A percentile compares a stretch with the other conserved stretches of the same genome.
These are phyloP conservation scores for Eleusine coracana DNA, from an alignment of 176 grass and related monocot genomes.

Conservation along the genomic window DNA sequence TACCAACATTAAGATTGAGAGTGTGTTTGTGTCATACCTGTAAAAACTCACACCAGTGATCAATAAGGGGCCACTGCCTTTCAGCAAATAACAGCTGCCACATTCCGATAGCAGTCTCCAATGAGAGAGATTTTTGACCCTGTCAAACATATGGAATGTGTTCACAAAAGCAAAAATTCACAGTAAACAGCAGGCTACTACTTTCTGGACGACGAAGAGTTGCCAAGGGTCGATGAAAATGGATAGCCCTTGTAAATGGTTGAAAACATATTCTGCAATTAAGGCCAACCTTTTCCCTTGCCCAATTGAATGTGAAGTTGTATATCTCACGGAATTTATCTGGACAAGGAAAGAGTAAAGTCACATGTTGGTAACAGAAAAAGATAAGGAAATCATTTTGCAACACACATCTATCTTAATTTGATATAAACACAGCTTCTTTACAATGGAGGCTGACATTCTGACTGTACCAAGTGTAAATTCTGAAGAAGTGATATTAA, in stretches of 20 bases:
- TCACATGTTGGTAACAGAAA: conserved; percentile 35
- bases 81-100: conserved; percentile 95
- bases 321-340: conserved; percentile 99
- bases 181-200: conserved; percentile 26
- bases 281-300: conserved; percentile 82
- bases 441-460: neutral
- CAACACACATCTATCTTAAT: conserved; percentile 30
- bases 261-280: conserved; percentile 19
- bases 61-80: conserved; percentile 86
- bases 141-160: conserved; percentile 54
- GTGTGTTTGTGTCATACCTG: conserved; percentile 54
- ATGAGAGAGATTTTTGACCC: conserved; percentile 96
- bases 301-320: conserved; percentile 97
- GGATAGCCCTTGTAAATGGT: conserved; percentile 16
- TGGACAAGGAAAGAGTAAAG: conserved; percentile 51
- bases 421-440: conserved; percentile 7
- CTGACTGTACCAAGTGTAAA: conserved; percentile 1
- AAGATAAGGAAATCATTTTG: conserved; percentile 31
- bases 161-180: conserved; percentile 1
- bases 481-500: neutral
- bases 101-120: conserved; percentile 98
- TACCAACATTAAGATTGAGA: conserved; percentile 24
- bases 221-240: neutral
- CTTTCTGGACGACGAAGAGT: conserved; percentile 15
- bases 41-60: conserved; percentile 95